Conservation (phyloP, 73 alveolate genomes). For the Paraurostyla sp. region DNA sequence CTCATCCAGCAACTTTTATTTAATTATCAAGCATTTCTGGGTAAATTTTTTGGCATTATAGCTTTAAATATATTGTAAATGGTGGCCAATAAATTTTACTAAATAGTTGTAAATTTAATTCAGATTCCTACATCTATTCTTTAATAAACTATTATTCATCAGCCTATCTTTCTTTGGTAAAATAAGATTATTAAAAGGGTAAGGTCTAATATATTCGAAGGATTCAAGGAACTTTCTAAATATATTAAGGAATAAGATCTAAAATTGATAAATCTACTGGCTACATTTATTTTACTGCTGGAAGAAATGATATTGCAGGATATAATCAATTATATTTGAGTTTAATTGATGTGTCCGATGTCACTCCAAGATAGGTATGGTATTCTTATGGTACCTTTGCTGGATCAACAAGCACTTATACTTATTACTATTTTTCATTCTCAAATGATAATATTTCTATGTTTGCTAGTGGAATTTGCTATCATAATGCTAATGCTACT, state of each 20-base stretch:
- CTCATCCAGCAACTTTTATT: neutral
- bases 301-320: neutral
- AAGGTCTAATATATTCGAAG: neutral
- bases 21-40: neutral
- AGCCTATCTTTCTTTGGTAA: neutral
- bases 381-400: no score
- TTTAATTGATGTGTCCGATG: no score
- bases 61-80: neutral
- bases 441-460: no score
- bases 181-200: neutral
- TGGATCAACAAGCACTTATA: no score
- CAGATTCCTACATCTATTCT: neutral
- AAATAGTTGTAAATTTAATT: neutral
- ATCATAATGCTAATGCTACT: no score
- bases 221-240: neutral
- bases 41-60: neutral
- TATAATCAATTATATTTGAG: neutral
- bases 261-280: neutral
- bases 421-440: no score
- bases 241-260: neutral
- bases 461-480: no score
- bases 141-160: neutral
- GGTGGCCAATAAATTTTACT: no score
- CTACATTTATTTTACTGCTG: neutral
- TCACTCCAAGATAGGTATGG: no score